Evolutionary conservation across 108 stramenopile species (phyloP).

Genomic region (Pelagomonas calceolata): DNA sequence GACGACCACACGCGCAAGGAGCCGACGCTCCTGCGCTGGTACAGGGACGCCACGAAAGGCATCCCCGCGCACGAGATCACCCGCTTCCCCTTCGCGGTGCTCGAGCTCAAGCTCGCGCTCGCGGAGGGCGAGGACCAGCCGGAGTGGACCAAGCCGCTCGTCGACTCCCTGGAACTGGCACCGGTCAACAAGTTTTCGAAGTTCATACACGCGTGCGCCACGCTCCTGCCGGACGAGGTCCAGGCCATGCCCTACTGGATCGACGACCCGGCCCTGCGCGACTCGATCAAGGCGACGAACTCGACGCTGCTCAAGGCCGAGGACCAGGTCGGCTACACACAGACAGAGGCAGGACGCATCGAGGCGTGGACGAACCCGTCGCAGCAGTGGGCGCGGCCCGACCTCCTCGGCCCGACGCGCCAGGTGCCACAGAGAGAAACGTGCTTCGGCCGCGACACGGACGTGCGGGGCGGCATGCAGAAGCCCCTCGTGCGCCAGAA

Average conservation of each 20-base stretch:
- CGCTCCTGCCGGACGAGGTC: slow-evolving; percentile 82
- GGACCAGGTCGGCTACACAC: too few species aligned
- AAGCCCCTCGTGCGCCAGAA: slow-evolving; percentile 65
- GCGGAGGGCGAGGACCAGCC: slow-evolving; percentile 69
- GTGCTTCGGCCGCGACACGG: neutral
- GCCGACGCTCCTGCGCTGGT: slow-evolving; percentile 68
- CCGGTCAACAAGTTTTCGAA: slow-evolving; percentile 89
- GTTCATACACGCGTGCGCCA: slow-evolving; percentile 77
- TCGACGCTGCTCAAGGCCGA: neutral
- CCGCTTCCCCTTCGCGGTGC: slow-evolving; percentile 86
- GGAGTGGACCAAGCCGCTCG: slow-evolving; percentile 79
- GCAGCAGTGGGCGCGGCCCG: neutral
- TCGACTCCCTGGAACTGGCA: slow-evolving; percentile 70
- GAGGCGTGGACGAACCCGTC: too few species aligned
- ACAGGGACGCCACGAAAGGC: slow-evolving; percentile 66
- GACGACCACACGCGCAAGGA: slow-evolving; percentile 62
- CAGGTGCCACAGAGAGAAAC: too few species aligned
- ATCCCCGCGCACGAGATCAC: slow-evolving; percentile 70
- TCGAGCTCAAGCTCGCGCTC: slow-evolving; percentile 88
- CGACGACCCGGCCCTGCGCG: slow-evolving; percentile 74
- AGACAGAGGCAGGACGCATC: too few species aligned
- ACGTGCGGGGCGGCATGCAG: slow-evolving; percentile 10
- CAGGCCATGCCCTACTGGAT: slow-evolving; percentile 88
- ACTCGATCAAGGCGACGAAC: slow-evolving; percentile 56
- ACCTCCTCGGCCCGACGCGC: neutral